Percentiles rank a stretch among this genome's conserved stretches.
Evolutionary conservation across 352 stramenopile species (phyloP).

Genomic region (Pilasporangium apinafurcum): DNA sequence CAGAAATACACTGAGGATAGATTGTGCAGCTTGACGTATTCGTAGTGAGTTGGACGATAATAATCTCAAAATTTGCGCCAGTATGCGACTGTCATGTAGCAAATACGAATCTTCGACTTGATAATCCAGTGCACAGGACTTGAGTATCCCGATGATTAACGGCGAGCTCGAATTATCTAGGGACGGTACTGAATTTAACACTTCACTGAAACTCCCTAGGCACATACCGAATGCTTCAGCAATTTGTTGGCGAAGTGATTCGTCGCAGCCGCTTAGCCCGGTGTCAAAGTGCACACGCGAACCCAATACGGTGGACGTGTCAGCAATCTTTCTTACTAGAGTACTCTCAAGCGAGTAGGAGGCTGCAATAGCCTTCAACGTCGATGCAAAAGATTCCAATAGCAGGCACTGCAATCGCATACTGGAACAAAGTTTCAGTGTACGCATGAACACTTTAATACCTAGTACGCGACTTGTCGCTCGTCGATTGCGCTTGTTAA

Average conservation of each 20-base stretch:
- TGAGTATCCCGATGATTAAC: slow-evolving; percentile 41
- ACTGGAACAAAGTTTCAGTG: slow-evolving; percentile 18
- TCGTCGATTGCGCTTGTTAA: slow-evolving; percentile 38
- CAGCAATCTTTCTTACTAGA: too few relatives aligned
- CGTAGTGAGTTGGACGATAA: slow-evolving; percentile 31
- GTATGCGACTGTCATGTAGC: slow-evolving; percentile 52
- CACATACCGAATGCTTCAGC: slow-evolving; percentile 39
- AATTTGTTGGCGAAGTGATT: slow-evolving; percentile 32
- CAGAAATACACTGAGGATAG: slow-evolving; percentile 46
- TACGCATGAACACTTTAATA: slow-evolving; percentile 34
- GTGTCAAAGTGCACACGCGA: slow-evolving; percentile 50
- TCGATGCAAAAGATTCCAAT: slow-evolving; percentile 34
- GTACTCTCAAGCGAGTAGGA: slow-evolving; percentile 13
- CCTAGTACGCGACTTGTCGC: slow-evolving; percentile 34
- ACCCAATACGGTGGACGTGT: slow-evolving; percentile 5
- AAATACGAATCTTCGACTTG: slow-evolving; percentile 72
- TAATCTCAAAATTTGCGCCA: slow-evolving; percentile 46
- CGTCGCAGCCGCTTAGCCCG: slow-evolving; percentile 46
- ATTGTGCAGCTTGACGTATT: slow-evolving; percentile 48
- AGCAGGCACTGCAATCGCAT: slow-evolving; percentile 24
- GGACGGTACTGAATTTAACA: slow-evolving; percentile 12
- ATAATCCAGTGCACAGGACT: slow-evolving; percentile 60
- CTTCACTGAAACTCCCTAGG: slow-evolving; percentile 23
- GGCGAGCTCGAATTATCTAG: slow-evolving; percentile 14
- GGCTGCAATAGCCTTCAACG: slow-evolving; percentile 32